phyloP scores from a whole-genome alignment of 2,329 filamentous ascomycete species.

The Aspergillus chevalieri region DNA sequence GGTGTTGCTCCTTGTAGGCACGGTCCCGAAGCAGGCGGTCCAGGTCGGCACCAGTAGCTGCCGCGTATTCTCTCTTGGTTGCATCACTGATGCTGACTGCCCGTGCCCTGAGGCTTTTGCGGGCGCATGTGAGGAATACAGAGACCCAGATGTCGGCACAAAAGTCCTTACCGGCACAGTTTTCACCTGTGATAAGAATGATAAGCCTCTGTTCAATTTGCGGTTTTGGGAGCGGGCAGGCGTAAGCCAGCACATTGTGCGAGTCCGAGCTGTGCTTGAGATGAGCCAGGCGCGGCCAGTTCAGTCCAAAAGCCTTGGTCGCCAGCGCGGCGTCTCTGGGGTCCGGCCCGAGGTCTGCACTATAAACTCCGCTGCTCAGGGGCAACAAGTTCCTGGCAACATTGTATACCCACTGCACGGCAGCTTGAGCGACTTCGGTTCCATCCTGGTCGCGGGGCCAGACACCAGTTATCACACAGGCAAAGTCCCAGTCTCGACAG shows the following conservation, averaged over 20 bases:
- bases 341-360: slow-evolving; percentile 59
- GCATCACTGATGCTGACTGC: slow-evolving; percentile 52
- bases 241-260: slow-evolving; percentile 46
- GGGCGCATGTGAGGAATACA: slow-evolving; percentile 22
- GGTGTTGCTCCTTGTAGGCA: slow-evolving; percentile 57
- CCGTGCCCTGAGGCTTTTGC: slow-evolving; percentile 32
- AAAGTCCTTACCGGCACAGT: slow-evolving; percentile 55
- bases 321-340: slow-evolving; percentile 51
- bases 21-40: slow-evolving; percentile 48
- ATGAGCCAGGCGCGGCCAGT: slow-evolving; percentile 43
- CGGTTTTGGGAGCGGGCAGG: slow-evolving; percentile 48
- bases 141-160: slow-evolving; percentile 51
- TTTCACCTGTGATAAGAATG: slow-evolving; percentile 49
- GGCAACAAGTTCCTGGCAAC: slow-evolving; percentile 45
- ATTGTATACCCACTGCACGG: slow-evolving; percentile 53
- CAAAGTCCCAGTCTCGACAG: slow-evolving; percentile 59
- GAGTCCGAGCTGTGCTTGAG: slow-evolving; percentile 51
- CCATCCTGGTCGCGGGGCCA: slow-evolving; percentile 53
- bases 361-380: slow-evolving; percentile 48
- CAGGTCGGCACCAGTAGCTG: slow-evolving; percentile 43
- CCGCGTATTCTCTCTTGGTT: slow-evolving; percentile 54
- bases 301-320: slow-evolving; percentile 52
- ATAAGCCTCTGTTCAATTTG: slow-evolving; percentile 42
- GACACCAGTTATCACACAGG: slow-evolving; percentile 58
- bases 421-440: slow-evolving; percentile 33